phyloP scores from a whole-genome alignment of 2,329 filamentous ascomycete genomes.

The Zasmidium citrigriseum region DNA sequence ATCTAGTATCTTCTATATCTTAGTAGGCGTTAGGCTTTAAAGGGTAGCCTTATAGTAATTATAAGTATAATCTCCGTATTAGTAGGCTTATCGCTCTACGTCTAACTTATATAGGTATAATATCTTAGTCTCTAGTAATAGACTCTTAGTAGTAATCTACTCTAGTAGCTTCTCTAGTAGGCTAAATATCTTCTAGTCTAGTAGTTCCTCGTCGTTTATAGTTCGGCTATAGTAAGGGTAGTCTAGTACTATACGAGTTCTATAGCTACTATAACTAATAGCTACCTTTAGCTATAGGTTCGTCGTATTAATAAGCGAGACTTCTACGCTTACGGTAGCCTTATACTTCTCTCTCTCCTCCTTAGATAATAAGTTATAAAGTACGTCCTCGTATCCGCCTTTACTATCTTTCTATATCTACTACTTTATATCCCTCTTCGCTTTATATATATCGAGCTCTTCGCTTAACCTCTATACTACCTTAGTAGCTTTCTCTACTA shows the following conservation, averaged over 20 bases:
- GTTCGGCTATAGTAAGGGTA: background rate
- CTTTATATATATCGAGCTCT: background rate
- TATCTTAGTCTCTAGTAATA: background rate
- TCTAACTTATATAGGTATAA: background rate
- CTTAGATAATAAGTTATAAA: background rate
- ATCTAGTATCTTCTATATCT: background rate
- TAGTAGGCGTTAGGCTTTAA: background rate
- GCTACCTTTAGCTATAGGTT: background rate
- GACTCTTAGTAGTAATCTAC: background rate
- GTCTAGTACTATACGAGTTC: background rate
- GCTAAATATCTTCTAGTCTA: background rate
- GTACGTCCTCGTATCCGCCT: background rate
- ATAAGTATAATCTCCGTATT: background rate
- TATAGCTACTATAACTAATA: background rate
- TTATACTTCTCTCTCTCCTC: background rate
- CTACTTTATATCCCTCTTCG: background rate
- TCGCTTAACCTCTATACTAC: background rate
- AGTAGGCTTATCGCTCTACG: background rate
- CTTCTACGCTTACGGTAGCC: background rate
- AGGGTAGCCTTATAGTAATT: background rate
- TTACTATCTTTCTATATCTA: background rate
- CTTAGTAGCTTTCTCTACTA: background rate
- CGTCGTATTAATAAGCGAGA: background rate
- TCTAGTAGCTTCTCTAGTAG: background rate
- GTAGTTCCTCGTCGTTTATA: background rate